A percentile compares a stretch with the other conserved stretches of the same genome.
phyloP scores from a whole-genome alignment of 306 rosid species.

The Vigna reflexopilosa region DNA sequence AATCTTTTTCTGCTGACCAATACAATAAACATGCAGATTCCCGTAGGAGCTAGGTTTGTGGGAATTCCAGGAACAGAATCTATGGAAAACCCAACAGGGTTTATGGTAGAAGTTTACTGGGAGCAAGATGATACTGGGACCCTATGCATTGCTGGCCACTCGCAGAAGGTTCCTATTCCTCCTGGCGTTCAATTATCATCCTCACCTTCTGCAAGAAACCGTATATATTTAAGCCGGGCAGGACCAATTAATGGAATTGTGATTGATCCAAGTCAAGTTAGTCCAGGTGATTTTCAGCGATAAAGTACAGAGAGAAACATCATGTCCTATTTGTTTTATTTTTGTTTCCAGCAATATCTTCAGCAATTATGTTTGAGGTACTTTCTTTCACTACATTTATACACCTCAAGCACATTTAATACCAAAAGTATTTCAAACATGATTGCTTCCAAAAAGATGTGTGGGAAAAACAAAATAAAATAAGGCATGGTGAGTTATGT shows the following conservation, averaged over 20 bases:
- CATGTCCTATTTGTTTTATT: not conserved
- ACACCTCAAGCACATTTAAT: not conserved
- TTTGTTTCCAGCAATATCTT: not conserved
- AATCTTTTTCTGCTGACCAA: conserved; percentile 27
- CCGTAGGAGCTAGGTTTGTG: conserved; percentile 77
- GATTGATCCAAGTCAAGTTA: conserved; percentile 59
- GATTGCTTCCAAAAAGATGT: not conserved
- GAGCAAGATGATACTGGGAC: conserved; percentile 84
- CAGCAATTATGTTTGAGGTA: not conserved
- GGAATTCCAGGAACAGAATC: conserved; percentile 83
- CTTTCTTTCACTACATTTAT: not conserved
- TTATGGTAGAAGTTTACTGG: conserved; percentile 87
- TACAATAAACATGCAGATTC: conserved; percentile 59
- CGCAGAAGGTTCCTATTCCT: conserved; percentile 62
- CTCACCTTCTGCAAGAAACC: conserved; percentile 44
- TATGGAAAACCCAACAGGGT: conserved; percentile 66
- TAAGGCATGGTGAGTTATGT: not conserved
- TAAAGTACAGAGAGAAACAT: conserved; percentile 33
- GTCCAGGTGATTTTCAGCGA: conserved; percentile 44
- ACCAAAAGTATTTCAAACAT: not conserved
- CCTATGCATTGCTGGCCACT: conserved; percentile 73
- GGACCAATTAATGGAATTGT: conserved; percentile 60
- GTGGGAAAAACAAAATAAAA: not conserved
- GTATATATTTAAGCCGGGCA: conserved; percentile 34
- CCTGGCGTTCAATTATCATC: conserved; percentile 42